Percentiles rank a stretch among this genome's conserved stretches.
phyloP scores from a whole-genome alignment of 2,329 filamentous ascomycete genomes.

The Exophiala sp. region DNA sequence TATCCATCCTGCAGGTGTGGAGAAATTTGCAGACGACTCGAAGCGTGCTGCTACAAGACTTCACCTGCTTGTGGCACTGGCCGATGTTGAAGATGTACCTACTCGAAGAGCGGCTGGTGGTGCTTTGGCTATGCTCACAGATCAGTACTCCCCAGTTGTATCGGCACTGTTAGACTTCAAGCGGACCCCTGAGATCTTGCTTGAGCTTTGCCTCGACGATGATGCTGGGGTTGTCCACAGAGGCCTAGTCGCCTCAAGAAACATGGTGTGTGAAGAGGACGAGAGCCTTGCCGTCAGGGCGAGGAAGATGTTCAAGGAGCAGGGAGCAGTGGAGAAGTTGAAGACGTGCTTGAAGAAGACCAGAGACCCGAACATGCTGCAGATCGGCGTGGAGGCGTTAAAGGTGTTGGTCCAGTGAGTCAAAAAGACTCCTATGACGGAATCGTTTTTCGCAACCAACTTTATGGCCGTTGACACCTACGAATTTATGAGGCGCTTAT shows the following conservation, averaged over 20 bases:
- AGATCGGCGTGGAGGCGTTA: slow-evolving; percentile 67
- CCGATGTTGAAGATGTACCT: slow-evolving; percentile 75
- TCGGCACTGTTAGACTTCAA: slow-evolving; percentile 56
- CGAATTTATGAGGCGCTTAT: not conserved
- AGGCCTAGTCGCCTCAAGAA: slow-evolving; percentile 71
- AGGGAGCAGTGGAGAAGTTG: slow-evolving; percentile 64
- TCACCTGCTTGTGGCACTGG: slow-evolving; percentile 80
- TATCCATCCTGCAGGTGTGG: slow-evolving; percentile 43
- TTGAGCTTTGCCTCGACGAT: slow-evolving; percentile 72
- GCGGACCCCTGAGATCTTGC: slow-evolving; percentile 69
- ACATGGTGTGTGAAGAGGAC: slow-evolving; percentile 66
- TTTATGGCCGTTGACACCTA: not conserved
- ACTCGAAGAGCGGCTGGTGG: slow-evolving; percentile 84
- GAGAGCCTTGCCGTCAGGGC: slow-evolving; percentile 59
- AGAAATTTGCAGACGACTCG: slow-evolving; percentile 51
- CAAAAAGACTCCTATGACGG: not conserved
- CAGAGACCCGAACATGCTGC: slow-evolving; percentile 65
- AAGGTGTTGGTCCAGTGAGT: slow-evolving; percentile 44
- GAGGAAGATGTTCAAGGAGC: slow-evolving; percentile 57
- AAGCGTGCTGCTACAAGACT: slow-evolving; percentile 69
- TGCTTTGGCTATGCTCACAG: slow-evolving; percentile 78
- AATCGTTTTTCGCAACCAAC: too few species aligned
- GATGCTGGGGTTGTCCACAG: slow-evolving; percentile 56
- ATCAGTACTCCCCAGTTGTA: slow-evolving; percentile 67
- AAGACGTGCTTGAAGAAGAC: slow-evolving; percentile 68